phyloP scores from a whole-genome alignment of 192 early-diverging fungal genomes.

The Lunasporangiospora selenospora region DNA sequence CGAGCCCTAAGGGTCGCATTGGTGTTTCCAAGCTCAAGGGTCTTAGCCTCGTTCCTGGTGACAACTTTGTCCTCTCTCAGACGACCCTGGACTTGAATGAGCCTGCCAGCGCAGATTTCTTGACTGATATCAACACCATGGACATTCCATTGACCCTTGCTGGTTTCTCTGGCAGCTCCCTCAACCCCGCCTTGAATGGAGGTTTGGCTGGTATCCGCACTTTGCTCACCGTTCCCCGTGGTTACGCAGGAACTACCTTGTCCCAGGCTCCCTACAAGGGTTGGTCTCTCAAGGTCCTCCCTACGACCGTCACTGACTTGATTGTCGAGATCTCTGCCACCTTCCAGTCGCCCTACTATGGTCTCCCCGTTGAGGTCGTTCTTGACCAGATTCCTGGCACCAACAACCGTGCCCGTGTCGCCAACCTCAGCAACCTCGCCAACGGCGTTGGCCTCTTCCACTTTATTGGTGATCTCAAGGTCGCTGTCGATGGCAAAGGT shows the following conservation, averaged over 20 bases:
- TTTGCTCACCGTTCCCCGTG: neutral
- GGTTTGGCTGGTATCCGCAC: constrained; percentile 2
- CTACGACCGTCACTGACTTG: constrained; percentile 2
- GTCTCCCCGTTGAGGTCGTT: constrained; percentile 1
- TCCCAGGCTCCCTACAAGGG: constrained; percentile 3
- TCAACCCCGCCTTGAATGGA: constrained; percentile 2
- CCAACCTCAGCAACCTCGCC: neutral
- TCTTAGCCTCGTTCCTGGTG: constrained; percentile 7
- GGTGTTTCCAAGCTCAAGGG: constrained; percentile 10
- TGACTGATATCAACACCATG: neutral
- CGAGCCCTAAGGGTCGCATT: neutral
- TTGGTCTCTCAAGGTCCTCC: constrained; percentile 4
- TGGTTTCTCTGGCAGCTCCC: neutral
- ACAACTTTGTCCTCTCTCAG: constrained; percentile 8
- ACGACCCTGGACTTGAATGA: neutral
- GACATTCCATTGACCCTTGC: neutral
- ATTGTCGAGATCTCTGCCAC: constrained; percentile 6
- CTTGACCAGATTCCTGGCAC: too few relatives aligned
- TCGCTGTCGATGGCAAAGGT: neutral
- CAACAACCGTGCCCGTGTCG: neutral
- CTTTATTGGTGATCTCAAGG: neutral
- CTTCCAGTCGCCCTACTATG: constrained; percentile 14
- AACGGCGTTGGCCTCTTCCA: neutral
- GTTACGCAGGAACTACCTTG: neutral
- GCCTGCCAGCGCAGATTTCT: neutral